phyloP scores from a whole-genome alignment of 768 basidiomycete genomes.

The Lentinus tigrinus region DNA sequence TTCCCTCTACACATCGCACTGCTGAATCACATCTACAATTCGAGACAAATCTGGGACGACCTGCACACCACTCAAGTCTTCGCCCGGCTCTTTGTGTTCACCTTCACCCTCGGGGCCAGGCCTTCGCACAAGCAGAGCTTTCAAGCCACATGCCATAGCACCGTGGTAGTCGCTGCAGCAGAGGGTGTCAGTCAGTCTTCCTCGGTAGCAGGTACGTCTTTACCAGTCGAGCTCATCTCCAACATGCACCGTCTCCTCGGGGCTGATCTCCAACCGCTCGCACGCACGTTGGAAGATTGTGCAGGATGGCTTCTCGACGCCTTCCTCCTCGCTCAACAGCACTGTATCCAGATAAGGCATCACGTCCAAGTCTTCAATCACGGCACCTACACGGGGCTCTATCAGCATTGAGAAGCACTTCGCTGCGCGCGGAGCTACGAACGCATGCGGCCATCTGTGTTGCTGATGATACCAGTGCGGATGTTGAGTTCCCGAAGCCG shows the following conservation, averaged over 20 bases:
- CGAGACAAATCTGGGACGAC: constrained; percentile 38
- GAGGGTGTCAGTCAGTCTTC: too few species aligned
- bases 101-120: constrained; percentile 46
- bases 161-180: constrained; percentile 62
- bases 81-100: constrained; percentile 40
- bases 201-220: constrained; percentile 15
- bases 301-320: constrained; percentile 64
- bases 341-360: constrained; percentile 48
- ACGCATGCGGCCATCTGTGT: constrained; percentile 75
- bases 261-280: constrained; percentile 31
- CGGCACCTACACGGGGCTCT: constrained; percentile 33
- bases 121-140: constrained; percentile 57
- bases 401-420: background rate
- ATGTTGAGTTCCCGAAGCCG: constrained; percentile 46
- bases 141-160: constrained; percentile 52
- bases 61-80: constrained; percentile 40
- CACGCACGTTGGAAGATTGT: constrained; percentile 56
- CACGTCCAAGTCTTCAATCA: constrained; percentile 60
- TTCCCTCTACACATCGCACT: constrained; percentile 5
- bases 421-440: constrained; percentile 22
- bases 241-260: constrained; percentile 59
- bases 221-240: constrained; percentile 74
- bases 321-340: constrained; percentile 68
- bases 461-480: constrained; percentile 63
- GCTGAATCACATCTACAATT: constrained; percentile 38